Base-by-base conservation (phyloP, 2,329 filamentous ascomycete genomes). In the Clonostachys sp. region DNA sequence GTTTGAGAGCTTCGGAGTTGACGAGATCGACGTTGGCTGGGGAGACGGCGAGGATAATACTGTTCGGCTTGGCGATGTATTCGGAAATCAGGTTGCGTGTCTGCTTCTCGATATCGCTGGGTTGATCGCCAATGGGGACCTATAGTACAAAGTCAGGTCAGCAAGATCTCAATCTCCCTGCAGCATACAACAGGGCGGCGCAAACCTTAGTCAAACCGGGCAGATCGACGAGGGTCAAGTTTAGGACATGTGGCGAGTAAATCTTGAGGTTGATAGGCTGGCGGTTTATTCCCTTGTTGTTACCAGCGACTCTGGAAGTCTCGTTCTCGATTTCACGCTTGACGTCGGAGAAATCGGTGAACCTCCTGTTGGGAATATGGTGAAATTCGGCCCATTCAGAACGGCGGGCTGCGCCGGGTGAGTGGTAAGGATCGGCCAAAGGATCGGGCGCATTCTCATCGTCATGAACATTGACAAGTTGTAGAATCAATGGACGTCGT, bases 41-140 rank as follows among this genome's bases (percentile, higher is more conserved):
- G 12, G 94, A 97, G 20, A 99, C 94, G 34, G 94, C 94, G 45
- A 99, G 81, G 54, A 99, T 86, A 61, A 99, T 96, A 70, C 92
- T 96, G 78, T 99, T 99, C 13, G 94, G 92, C 72, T 99, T 99
- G 49, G 91, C 91, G 61, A 97, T 99, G 65, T 96, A 99, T 73
- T 99, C 94, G 48, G 91, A 88, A 59, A 99, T 97, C 59, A 99
- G 81, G 56, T 90, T 96, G 54, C 92, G 83, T 34, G 94, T 99
- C 72, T 99, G 94, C 70, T 96, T 97, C 76, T 99, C 94, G 61
- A 99, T 99, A 63, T 99, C 94, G 59, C 88, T 85, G 8, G 94
- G 94, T 65, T 99, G 94, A 65, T 99, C 94, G 55, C 94, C 94
- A 65, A 99, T 97, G 33, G 94, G 94, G 50, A 96, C 91, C 85